Evolutionary conservation across 805 yeast genomes (phyloP).

Genomic region (Candida sithepensis): DNA sequence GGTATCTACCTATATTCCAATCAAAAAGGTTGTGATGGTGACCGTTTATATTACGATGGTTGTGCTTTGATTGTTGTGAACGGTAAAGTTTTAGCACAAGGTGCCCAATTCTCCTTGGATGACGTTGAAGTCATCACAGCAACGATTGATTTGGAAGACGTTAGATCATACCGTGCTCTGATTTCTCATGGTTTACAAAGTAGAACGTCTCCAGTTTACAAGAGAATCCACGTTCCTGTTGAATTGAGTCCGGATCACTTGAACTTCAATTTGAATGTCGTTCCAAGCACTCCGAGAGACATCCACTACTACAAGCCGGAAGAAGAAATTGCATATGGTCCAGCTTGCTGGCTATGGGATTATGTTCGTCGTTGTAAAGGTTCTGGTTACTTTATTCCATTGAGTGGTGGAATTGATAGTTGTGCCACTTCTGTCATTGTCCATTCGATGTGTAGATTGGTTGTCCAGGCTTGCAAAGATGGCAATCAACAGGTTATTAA

Average conservation of each 20-base stretch:
- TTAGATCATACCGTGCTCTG: conserved; percentile 70
- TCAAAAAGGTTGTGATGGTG: conserved; percentile 98
- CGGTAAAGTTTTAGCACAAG: conserved; percentile 91
- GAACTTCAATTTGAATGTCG: conserved; percentile 56
- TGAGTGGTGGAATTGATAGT: conserved; percentile 96
- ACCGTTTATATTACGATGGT: conserved; percentile 93
- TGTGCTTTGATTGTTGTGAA: conserved; percentile 92
- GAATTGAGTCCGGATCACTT: conserved; percentile 61
- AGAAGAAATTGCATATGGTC: conserved; percentile 96
- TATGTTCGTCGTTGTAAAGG: conserved; percentile 87
- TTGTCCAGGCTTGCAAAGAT: conserved; percentile 60
- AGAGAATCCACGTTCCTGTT: conserved; percentile 57
- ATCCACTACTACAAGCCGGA: conserved; percentile 77
- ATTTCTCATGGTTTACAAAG: conserved; percentile 78
- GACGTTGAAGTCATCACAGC: conserved; percentile 97
- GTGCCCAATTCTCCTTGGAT: conserved; percentile 78
- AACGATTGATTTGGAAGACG: conserved; percentile 89
- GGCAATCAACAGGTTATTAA: conserved; percentile 72
- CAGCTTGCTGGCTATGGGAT: conserved; percentile 99
- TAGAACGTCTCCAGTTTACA: conserved; percentile 38
- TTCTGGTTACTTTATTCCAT: conserved; percentile 88
- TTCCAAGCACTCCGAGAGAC: conserved; percentile 50
- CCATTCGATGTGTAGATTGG: conserved; percentile 89
- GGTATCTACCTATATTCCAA: conserved; percentile 92
- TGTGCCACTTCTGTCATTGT: conserved; percentile 97